phyloP scores from a whole-genome alignment of 2,329 filamentous ascomycete species.

The Diplodia sapinea region DNA sequence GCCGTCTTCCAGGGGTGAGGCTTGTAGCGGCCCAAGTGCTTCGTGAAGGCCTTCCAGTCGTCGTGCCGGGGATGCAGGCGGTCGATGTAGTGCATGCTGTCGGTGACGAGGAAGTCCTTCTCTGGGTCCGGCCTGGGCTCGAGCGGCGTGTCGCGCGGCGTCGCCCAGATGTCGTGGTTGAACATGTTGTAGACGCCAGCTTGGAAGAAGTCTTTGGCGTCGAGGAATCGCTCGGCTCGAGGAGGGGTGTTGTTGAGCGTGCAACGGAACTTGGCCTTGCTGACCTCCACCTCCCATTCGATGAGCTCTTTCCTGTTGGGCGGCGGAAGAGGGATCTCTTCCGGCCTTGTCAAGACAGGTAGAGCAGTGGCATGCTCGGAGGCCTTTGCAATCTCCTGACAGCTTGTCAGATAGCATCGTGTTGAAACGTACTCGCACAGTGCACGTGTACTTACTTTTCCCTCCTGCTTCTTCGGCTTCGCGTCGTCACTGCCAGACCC shows the following conservation, averaged over 20 bases:
- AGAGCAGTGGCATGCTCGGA: neutral
- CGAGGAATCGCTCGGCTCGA: neutral
- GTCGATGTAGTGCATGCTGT: neutral
- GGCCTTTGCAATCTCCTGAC: too few species aligned
- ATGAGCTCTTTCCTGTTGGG: neutral
- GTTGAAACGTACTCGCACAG: neutral
- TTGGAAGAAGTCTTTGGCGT: neutral
- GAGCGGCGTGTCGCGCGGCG: neutral
- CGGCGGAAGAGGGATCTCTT: neutral
- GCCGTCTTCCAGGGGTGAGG: neutral
- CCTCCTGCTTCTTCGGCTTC: neutral
- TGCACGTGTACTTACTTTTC: neutral
- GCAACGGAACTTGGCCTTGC: neutral
- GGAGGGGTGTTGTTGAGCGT: neutral
- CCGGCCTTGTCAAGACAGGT: neutral
- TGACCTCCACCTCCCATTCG: neutral
- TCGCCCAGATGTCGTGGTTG: constrained; percentile 3
- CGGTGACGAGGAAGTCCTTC: neutral
- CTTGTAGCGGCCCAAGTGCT: neutral
- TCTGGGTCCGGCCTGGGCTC: neutral
- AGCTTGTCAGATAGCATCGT: too few species aligned
- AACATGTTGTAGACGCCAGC: neutral
- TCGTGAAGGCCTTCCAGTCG: constrained; percentile 13
- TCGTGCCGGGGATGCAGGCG: neutral
- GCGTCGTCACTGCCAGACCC: too few species aligned